phyloP scores from a whole-genome alignment of 192 early-diverging fungal genomes.

The Coemansia sp. region DNA sequence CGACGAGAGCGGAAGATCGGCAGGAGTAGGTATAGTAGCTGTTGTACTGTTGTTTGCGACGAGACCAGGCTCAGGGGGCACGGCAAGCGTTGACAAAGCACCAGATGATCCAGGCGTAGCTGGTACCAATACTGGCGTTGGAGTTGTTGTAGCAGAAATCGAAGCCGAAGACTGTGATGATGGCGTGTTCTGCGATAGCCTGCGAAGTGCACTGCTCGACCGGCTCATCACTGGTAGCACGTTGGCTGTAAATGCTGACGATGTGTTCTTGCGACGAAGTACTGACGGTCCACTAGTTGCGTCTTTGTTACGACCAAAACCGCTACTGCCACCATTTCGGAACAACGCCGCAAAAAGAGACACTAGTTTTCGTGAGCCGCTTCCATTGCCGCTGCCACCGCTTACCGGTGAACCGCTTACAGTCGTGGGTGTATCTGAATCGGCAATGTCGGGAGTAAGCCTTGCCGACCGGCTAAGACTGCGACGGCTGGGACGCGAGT shows the following conservation, averaged over 20 bases:
- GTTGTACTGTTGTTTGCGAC: background rate
- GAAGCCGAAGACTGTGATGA: background rate
- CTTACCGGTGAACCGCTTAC: constrained; percentile 4
- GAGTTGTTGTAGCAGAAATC: background rate
- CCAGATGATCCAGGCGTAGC: background rate
- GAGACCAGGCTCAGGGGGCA: constrained; percentile 12
- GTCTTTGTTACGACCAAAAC: constrained; percentile 28
- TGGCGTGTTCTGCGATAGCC: constrained; percentile 16
- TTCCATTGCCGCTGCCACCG: constrained; percentile 13
- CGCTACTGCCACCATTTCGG: constrained; percentile 30
- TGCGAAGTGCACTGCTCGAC: constrained; percentile 29
- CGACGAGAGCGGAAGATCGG: constrained; percentile 26
- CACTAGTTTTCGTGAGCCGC: constrained; percentile 61
- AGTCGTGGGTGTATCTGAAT: constrained; percentile 17
- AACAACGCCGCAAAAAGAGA: constrained; percentile 75
- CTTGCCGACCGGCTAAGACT: constrained; percentile 37
- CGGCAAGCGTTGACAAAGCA: background rate
- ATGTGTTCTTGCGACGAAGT: constrained; percentile 42
- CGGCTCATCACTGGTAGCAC: constrained; percentile 18
- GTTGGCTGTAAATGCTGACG: constrained; percentile 31
- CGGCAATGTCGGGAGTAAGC: constrained; percentile 14
- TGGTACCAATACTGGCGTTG: background rate
- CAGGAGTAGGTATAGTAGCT: background rate
- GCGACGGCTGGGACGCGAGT: constrained; percentile 50
- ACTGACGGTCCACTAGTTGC: constrained; percentile 12